Conservation (phyloP, 1,139 yeast species). For the Blastobotrys apis region DNA sequence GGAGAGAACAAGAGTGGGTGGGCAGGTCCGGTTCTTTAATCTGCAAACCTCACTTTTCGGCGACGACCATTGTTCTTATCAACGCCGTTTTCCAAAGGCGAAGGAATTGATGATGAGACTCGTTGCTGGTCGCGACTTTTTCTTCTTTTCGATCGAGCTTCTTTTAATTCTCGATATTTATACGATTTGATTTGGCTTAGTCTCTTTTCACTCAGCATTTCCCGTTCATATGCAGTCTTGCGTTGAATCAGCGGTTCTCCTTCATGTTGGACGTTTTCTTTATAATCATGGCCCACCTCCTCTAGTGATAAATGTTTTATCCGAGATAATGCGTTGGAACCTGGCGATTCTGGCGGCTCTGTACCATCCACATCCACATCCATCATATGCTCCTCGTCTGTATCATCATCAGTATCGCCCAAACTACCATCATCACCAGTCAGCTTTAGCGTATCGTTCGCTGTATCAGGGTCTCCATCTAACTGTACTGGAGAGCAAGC, state of each 20-base stretch:
- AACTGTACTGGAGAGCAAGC: too few relatives aligned
- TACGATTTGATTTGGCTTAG: constrained; percentile 15
- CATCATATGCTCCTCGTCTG: too few relatives aligned
- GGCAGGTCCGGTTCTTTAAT: not conserved
- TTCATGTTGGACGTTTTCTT: constrained; percentile 12
- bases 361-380: not conserved
- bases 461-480: too few relatives aligned
- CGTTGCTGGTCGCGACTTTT: constrained; percentile 8
- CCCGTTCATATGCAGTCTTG: constrained; percentile 8
- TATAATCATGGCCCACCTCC: not conserved
- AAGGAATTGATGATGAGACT: not conserved
- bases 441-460: too few relatives aligned
- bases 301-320: not conserved
- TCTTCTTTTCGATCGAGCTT: constrained; percentile 16
- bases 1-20: constrained; percentile 2
- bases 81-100: constrained; percentile 6
- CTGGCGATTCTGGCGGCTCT: constrained; percentile 5
- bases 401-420: too few relatives aligned
- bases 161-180: constrained; percentile 17
- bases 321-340: not conserved
- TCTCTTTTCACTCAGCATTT: constrained; percentile 4
- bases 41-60: constrained; percentile 11
- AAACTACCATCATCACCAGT: too few relatives aligned
- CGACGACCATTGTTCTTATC: constrained; percentile 5
- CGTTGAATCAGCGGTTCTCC: constrained; percentile 16